Evolutionary conservation across 495 filamentous ascomycete genomes (phyloP).

Genomic region (Ascodesmis nigricans): DNA sequence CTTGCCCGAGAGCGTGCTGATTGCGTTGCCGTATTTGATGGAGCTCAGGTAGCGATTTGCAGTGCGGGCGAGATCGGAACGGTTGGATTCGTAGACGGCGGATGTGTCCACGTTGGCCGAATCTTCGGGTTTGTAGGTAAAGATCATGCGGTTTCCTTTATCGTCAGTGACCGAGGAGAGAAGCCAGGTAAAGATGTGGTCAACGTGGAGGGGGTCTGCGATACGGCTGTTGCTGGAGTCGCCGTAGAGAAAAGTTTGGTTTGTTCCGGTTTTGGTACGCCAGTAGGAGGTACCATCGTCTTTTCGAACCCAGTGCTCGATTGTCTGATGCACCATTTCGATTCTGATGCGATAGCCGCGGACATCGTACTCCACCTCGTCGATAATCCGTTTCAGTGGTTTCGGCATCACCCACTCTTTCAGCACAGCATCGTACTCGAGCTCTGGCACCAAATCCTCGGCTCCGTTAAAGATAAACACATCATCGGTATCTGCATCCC

Average conservation of each 20-base stretch:
- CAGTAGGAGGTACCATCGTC: constrained; percentile 14
- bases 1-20: neutral
- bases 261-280: constrained; percentile 10
- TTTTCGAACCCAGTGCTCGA: constrained; percentile 17
- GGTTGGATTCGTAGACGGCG: constrained; percentile 8
- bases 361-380: constrained; percentile 4
- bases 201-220: no score
- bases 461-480: constrained; percentile 12
- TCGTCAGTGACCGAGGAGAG: constrained; percentile 7
- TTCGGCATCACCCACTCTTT: no score
- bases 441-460: constrained; percentile 22
- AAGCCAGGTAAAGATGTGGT: constrained; percentile 13
- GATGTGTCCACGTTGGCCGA: neutral
- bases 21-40: constrained; percentile 22
- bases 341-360: constrained; percentile 10
- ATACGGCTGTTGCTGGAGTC: constrained; percentile 4
- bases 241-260: constrained; percentile 10
- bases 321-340: constrained; percentile 8
- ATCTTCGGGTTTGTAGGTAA: constrained; percentile 17
- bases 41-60: constrained; percentile 16
- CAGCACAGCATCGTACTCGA: neutral
- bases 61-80: constrained; percentile 1
- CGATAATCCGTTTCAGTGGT: no score
- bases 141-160: constrained; percentile 9
- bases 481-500: constrained; percentile 15